Base-by-base conservation (phyloP, 2,329 filamentous ascomycete genomes). In the Nothopassalora personata region DNA sequence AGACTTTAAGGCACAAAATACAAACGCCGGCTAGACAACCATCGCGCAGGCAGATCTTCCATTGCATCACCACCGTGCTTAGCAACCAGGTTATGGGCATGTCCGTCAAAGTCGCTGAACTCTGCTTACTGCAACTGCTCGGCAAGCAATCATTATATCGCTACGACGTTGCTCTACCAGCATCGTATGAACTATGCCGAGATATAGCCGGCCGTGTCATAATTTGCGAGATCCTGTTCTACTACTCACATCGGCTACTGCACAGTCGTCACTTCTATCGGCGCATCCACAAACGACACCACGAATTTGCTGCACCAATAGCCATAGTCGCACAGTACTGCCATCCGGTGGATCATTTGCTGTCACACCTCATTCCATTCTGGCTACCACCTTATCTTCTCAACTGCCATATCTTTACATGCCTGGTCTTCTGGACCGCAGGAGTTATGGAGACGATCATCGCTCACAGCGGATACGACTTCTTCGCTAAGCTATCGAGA, bases 291-390 rank as follows among this genome's bases (percentile, higher is more conserved):
- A 58, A 58, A 39, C 27, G 53, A 19, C 56, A 58, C 18, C 56
- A 58, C 36, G 27, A 53, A n/a, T 58, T 58, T 43, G 46, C 56
- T n/a, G 56, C 56, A 3, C 56, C 56, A 7, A 49, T 50, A 30
- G 50, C 49, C 5, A 13, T 58, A 6, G 43, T 43, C 23, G 56
- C 56, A 5, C 56, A 58, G 28, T 58, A 53, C 28, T 53, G 49
- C 28, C 56, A 58, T 43, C 50, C 56, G 4, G 18, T 58, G 5
- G 56, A 58, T 27, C 56, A 58, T 19, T n/a, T 58, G 0, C 33
- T 54, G 2, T 53, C 56, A 13, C 54, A 58, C 19, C 18, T 53
- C 8, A 18, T 58, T 7, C 56, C 56, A 3, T 53, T 58, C 30
- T 58, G 39, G 49, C 11, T 54, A 15, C 56, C 56, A 11, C 34